A percentile compares a stretch with the other conserved stretches of the same genome.
Conservation (phyloP, 306 rosid species). For the Dicorynia guianensis region DNA sequence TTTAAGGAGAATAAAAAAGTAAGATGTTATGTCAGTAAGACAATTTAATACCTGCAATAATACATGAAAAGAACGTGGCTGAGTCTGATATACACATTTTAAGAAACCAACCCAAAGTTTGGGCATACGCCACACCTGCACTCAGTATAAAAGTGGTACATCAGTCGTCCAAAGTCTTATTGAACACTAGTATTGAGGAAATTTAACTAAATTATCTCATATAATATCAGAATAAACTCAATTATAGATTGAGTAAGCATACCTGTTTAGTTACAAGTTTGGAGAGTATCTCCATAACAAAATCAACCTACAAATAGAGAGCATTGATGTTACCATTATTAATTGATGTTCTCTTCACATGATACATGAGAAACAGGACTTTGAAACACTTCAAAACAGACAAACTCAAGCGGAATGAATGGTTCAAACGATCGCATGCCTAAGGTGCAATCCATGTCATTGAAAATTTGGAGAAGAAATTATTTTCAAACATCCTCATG, state of each 20-base stretch:
- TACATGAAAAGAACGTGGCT: constrained; percentile 93
- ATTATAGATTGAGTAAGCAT: constrained; percentile 22
- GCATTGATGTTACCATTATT: constrained; percentile 28
- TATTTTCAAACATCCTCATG: background rate
- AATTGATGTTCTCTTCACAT: constrained; percentile 28
- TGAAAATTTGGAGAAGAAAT: background rate
- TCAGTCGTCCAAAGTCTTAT: constrained; percentile 35
- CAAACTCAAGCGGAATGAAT: too few species aligned
- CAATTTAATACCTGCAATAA: constrained; percentile 73
- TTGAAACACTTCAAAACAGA: background rate
- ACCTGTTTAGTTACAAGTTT: constrained; percentile 95
- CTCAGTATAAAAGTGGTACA: constrained; percentile 34
- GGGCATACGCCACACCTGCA: constrained; percentile 98
- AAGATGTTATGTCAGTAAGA: constrained; percentile 14
- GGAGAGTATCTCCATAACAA: constrained; percentile 98
- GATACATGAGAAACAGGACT: background rate
- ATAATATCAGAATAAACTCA: constrained; percentile 7
- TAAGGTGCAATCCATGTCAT: background rate
- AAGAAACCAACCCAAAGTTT: constrained; percentile 97
- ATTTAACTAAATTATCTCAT: background rate
- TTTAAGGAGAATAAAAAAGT: constrained; percentile 30
- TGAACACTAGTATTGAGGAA: background rate
- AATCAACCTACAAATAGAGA: constrained; percentile 80
- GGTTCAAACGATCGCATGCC: too few species aligned
- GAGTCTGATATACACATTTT: constrained; percentile 96